Evolutionary conservation across 140 eudicot species (phyloP), one percentile per base, ranked within the genome.

Genomic region (Stevia rebaudiana): DNA sequence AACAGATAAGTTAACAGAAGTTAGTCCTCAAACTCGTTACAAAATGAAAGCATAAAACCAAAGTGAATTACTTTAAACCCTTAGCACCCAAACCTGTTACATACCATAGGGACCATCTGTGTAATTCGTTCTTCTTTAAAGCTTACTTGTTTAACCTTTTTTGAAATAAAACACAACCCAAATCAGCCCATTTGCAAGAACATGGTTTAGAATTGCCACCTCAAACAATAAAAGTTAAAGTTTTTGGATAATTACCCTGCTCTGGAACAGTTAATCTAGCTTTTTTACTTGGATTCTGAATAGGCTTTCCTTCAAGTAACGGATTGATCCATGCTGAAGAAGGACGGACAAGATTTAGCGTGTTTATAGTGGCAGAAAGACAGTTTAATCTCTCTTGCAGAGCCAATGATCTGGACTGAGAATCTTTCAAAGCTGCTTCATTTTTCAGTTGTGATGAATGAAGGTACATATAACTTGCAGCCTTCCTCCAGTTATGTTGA

Each of bases 401-500:
- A 76, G 42, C 71, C 56, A 82, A 70, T 3, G 95, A 76, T 71
- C 84, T 71, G 36, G 60, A 78, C 54, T 77, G 96, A 68, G 71
- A 76, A 81, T 81, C 90, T 76, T 77, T 88, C 49, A 75, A 55
- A 53, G 86, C 73, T 25, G 82, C 82, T 63, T 88, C 95, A 69
- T 68, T 61, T 80, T 76, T 88, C 75, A 94, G 59, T 64, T 76
- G 89, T 46, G 63, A 50, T 25, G 97, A 78, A 72, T 94, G 84
- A 44, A 83, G 71, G 52, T 88, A 94, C 52, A 94, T 94, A 67
- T 83, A 88, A 47, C 74, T 80, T 71, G 99, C 95, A 5, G 97
- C 99, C 79, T 74, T 94, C 46, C 94, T 86, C 97, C 97, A 94
- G 76, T 94, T 94, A 65, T 94, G 94, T 48, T 79, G 89, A 78